Evolutionary conservation across 2,329 filamentous ascomycete species (phyloP).

Genomic region (Dactylellina sp.): DNA sequence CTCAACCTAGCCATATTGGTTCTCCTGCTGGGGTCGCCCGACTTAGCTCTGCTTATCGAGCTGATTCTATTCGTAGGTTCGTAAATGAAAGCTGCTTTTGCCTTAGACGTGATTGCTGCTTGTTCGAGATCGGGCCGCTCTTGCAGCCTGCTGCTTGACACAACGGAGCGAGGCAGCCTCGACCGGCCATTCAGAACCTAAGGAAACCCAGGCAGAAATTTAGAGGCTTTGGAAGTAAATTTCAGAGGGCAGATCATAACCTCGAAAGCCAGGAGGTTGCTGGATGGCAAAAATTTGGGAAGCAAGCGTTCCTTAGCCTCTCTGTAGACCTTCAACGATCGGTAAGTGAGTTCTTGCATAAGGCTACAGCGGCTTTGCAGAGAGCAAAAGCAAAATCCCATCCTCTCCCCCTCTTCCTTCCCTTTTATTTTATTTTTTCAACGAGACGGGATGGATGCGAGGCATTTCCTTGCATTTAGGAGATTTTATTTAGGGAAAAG

Average conservation of each 20-base stretch:
- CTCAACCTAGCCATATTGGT: constrained; percentile 9
- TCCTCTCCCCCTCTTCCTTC: constrained; percentile 8
- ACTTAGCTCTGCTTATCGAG: constrained; percentile 18
- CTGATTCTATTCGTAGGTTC: constrained; percentile 14
- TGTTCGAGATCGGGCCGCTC: constrained; percentile 44
- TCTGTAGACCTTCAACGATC: constrained; percentile 6
- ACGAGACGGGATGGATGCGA: neutral
- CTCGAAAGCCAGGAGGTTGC: neutral
- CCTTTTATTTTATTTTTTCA: constrained; percentile 17
- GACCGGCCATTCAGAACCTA: constrained; percentile 4
- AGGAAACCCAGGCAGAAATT: neutral
- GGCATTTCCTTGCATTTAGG: constrained; percentile 15
- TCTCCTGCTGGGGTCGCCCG: constrained; percentile 5
- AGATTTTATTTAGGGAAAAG: constrained; percentile 31
- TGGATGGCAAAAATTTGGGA: neutral
- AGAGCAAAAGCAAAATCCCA: constrained; percentile 41
- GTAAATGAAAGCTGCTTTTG: constrained; percentile 12
- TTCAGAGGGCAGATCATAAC: neutral
- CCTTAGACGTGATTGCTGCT: constrained; percentile 28
- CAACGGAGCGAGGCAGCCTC: constrained; percentile 5
- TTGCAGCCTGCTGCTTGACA: constrained; percentile 28
- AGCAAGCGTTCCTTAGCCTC: neutral
- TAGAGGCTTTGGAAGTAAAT: neutral
- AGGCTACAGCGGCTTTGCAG: constrained; percentile 38
- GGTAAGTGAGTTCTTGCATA: constrained; percentile 30